Conservation (phyloP, 345 rosid genomes). For the Arabis alpina region DNA sequence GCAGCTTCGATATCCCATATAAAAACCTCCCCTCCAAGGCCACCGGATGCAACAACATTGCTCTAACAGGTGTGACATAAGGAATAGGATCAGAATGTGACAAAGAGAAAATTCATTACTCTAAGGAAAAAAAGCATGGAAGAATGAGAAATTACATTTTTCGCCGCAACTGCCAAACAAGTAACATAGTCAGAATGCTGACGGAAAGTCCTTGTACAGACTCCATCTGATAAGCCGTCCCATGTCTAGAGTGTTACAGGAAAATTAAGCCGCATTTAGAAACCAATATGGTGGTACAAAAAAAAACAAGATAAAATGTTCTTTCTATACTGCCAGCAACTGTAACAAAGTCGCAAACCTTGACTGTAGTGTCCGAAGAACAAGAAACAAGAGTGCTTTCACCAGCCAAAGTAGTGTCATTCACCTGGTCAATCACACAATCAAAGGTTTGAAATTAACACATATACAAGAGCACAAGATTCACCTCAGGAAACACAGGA, state of each 20-base stretch:
- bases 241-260: slow-evolving; percentile 61
- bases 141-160: slow-evolving; percentile 77
- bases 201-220: slow-evolving; percentile 79
- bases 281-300: slow-evolving; percentile 10
- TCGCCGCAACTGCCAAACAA: slow-evolving; percentile 82
- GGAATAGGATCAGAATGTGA: slow-evolving; percentile 65
- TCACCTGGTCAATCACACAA: slow-evolving; percentile 64
- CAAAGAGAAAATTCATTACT: slow-evolving; percentile 27
- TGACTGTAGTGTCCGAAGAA: slow-evolving; percentile 92
- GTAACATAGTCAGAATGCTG: slow-evolving; percentile 99
- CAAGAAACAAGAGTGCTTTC: slow-evolving; percentile 91
- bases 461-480: slow-evolving; percentile 7
- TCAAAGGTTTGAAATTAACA: slow-evolving; percentile 12
- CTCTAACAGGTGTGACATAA: slow-evolving; percentile 79
- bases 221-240: slow-evolving; percentile 88
- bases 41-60: slow-evolving; percentile 98
- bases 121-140: slow-evolving; percentile 26
- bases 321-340: slow-evolving; percentile 15
- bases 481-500: slow-evolving; percentile 20
- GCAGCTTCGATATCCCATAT: slow-evolving; percentile 99
- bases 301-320: slow-evolving; percentile 14
- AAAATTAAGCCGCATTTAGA: slow-evolving; percentile 18
- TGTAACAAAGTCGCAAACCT: slow-evolving; percentile 55
- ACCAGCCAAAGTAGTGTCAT: slow-evolving; percentile 80
- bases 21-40: slow-evolving; percentile 99